Conservation (phyloP, 2,329 filamentous ascomycete genomes). For the Colletotrichum spinosum region DNA sequence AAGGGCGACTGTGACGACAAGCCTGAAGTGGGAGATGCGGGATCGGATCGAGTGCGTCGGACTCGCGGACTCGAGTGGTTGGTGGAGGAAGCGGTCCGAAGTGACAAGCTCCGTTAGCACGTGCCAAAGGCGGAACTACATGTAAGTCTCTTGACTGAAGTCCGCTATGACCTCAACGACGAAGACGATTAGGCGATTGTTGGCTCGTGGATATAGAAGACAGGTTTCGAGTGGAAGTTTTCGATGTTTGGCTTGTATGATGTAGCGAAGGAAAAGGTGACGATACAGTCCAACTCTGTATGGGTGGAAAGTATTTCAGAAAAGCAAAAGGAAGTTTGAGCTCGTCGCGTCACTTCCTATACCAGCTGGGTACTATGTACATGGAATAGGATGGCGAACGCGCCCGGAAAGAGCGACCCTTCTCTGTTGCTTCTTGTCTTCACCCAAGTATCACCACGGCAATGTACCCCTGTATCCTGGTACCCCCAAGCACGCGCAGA, state of each 20-base stretch:
- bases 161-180: slow-evolving; percentile 20
- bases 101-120: slow-evolving; percentile 32
- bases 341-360: neutral
- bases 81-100: slow-evolving; percentile 8
- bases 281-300: too few species aligned
- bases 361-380: too few species aligned
- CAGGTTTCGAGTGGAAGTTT: neutral
- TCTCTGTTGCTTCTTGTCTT: neutral
- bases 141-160: neutral
- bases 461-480: neutral
- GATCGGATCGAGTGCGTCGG: neutral
- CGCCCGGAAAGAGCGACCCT: neutral
- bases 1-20: too few species aligned
- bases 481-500: neutral
- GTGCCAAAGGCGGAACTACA: slow-evolving; percentile 20
- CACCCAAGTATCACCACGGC: too few species aligned
- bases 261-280: neutral
- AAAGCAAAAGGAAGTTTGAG: neutral
- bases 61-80: neutral
- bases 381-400: too few species aligned
- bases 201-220: neutral
- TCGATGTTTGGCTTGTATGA: neutral
- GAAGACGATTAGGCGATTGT: neutral
- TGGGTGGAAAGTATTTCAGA: neutral
- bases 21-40: neutral